These are phyloP conservation scores for Lactarius indigo DNA, from an alignment of 768 basidiomycete species.

Conservation along the genomic window DNA sequence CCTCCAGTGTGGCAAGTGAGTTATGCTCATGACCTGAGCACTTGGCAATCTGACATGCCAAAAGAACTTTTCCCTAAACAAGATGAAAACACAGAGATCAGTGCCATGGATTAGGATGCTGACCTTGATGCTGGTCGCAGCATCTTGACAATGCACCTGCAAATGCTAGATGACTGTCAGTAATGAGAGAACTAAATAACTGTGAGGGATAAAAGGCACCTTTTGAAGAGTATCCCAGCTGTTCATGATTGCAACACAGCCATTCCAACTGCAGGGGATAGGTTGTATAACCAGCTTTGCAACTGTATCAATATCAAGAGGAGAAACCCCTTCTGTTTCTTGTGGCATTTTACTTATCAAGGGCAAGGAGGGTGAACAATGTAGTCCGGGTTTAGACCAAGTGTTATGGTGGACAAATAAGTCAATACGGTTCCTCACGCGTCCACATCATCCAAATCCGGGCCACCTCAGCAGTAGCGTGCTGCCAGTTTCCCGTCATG, in stretches of 20 bases:
- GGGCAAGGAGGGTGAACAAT: not conserved
- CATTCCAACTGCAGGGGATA: slow-evolving; percentile 11
- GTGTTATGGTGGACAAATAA: not conserved
- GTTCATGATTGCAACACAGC: slow-evolving; percentile 12
- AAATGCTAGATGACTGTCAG: slow-evolving; percentile 2
- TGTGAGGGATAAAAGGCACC: not conserved
- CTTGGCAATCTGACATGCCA: slow-evolving; percentile 6
- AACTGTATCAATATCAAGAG: not conserved
- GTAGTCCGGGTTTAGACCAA: not conserved
- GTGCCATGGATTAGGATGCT: not conserved
- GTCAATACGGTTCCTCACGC: not conserved
- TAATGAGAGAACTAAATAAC: not conserved
- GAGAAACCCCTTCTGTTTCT: not conserved
- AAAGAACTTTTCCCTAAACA: not conserved
- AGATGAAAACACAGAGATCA: not conserved
- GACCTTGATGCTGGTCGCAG: not conserved
- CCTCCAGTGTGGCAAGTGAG: slow-evolving; percentile 6
- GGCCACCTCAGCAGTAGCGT: not conserved
- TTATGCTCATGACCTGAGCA: not conserved
- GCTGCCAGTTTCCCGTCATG: slow-evolving; percentile 14
- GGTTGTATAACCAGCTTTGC: slow-evolving; percentile 28
- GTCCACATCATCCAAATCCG: not conserved
- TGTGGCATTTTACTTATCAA: not conserved
- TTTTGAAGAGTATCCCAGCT: slow-evolving; percentile 15
- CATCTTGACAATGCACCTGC: slow-evolving; percentile 3